A percentile compares a stretch with the other conserved stretches of the same genome.
phyloP scores from a whole-genome alignment of 139 green algal species.

The Ulvella scutata region DNA sequence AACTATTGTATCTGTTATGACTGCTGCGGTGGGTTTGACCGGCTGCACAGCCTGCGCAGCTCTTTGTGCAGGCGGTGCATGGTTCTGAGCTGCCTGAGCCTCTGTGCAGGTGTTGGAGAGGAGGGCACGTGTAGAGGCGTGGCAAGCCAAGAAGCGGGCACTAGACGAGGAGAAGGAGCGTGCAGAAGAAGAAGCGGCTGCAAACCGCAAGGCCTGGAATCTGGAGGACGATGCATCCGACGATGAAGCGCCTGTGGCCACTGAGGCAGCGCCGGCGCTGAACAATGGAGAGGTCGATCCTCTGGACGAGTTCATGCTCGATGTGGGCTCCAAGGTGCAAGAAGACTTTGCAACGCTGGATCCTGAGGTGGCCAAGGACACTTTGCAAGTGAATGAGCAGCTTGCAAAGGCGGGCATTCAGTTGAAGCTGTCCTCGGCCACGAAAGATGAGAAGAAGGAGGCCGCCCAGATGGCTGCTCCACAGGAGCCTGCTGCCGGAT shows the following conservation, averaged over 20 bases:
- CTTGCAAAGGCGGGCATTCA: background rate
- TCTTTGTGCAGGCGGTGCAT: background rate
- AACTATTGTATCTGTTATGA: slow-evolving; percentile 2
- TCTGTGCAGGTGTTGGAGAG: slow-evolving; percentile 18
- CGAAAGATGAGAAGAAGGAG: background rate
- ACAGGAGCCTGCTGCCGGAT: background rate
- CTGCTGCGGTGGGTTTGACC: slow-evolving; percentile 4
- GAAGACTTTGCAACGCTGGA: slow-evolving; percentile 6
- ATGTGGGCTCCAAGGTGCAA: slow-evolving; percentile 7
- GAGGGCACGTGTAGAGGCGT: background rate
- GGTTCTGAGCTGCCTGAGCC: slow-evolving; percentile 68
- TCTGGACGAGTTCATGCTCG: slow-evolving; percentile 88
- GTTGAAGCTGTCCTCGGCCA: background rate
- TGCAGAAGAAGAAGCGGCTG: background rate
- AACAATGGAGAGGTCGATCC: slow-evolving; percentile 75
- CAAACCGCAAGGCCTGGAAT: background rate
- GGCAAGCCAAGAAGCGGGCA: background rate
- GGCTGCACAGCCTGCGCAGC: background rate
- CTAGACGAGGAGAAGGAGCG: background rate
- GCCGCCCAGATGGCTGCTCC: background rate
- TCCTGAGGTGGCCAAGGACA: slow-evolving; percentile 11
- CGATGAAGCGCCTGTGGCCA: background rate
- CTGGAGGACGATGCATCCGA: background rate
- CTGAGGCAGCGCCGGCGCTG: background rate
- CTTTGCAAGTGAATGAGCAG: slow-evolving; percentile 1